These are phyloP conservation scores for Microthlaspi erraticum DNA, from an alignment of 345 rosid genomes.

Conservation along the genomic window DNA sequence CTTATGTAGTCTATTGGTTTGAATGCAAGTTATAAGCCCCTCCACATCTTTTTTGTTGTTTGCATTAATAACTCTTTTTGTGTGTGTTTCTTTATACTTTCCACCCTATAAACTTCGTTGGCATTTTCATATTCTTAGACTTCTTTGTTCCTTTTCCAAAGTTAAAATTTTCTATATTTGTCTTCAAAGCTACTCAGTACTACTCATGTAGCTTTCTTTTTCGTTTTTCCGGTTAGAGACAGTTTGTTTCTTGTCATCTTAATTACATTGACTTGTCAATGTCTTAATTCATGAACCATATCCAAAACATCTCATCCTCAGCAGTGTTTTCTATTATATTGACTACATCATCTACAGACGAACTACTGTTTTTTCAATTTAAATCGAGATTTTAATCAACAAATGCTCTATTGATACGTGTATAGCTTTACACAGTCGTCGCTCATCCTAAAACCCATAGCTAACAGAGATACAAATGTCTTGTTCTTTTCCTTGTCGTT, in stretches of 20 bases:
- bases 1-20: conserved; percentile 34
- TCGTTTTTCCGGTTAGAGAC: not conserved
- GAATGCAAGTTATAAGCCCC: conserved; percentile 15
- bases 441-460: not conserved
- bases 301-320: not conserved
- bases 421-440: not conserved
- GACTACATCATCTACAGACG: conserved; percentile 1
- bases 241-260: not conserved
- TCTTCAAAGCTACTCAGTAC: conserved; percentile 20
- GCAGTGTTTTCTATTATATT: not conserved
- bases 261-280: conserved; percentile 19
- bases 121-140: conserved; percentile 44
- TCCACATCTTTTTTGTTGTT: conserved; percentile 34
- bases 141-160: conserved; percentile 24
- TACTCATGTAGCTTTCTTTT: not conserved
- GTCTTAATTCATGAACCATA: conserved; percentile 6
- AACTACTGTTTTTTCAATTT: not conserved
- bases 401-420: not conserved
- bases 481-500: not conserved
- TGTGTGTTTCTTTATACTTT: conserved; percentile 36
- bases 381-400: not conserved
- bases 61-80: not conserved
- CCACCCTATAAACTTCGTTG: conserved; percentile 44
- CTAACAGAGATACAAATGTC: not conserved
- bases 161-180: conserved; percentile 22